Base-by-base conservation (phyloP, 2,329 filamentous ascomycete genomes). In the Fusarium nygamai region DNA sequence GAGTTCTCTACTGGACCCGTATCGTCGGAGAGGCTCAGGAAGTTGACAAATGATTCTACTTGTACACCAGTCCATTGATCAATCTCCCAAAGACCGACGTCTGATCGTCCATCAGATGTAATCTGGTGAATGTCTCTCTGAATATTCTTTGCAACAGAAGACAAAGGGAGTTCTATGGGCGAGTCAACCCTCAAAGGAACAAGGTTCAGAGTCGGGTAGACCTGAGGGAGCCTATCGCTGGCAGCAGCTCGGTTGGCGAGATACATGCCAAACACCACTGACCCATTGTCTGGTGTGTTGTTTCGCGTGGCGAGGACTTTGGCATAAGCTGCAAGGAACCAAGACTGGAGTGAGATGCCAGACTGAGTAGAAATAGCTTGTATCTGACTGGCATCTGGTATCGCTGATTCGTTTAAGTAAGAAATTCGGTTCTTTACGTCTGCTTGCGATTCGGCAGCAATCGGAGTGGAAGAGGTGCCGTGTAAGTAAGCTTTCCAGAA, bases 11-110 rank as follows among this genome's bases (percentile, higher is more conserved):
- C 22, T 6, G 47, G 31, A 14, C 48, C 47, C 16, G 34, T 36
- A 20, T 62, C 46, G 13, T 71, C 65, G 0, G 88, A 88, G 10
- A 91, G 81, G 59, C 86, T 90, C 24, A 97, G 82, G 73, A 97
- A 96, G 80, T 98, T 98, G 76, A 98, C 90, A 83, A 94, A 96
- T 0, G 88, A 91, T 75, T 93, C 88, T 3, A 97, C 81, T 61
- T 82, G 85, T 5, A 94, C 83, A 0, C 92, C 92, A 0, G 93
- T 96, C 94, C 94, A 98, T 22, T 86, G 81, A 27, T 86, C 82
- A 43, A 98, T 91, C 80, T 97, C 92, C 83, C 89, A 90, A 3
- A 98, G 83, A 3, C 90, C 90, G 0, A 90, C 90, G 3, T 87
- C 78, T 90, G 90, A 53, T 85, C 87, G 5, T 83, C 82, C 33